Base-by-base conservation (phyloP, 495 filamentous ascomycete species). In the Lineolata rhizophorae region DNA sequence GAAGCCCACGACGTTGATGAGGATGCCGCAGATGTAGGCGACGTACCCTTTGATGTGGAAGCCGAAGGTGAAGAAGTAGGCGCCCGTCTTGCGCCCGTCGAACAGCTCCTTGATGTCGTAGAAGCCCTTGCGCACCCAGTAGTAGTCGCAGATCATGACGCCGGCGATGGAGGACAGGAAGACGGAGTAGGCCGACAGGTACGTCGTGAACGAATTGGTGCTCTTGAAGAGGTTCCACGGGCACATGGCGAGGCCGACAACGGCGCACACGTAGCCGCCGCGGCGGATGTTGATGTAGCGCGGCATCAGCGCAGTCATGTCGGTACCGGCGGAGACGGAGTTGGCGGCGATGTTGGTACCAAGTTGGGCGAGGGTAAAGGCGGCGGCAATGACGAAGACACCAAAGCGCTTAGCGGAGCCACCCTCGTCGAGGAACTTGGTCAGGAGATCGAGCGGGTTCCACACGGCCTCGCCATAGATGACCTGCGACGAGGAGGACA, bases 321-420 rank as follows among this genome's bases (percentile, higher is more conserved):
- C 84, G 0, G 83, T 87, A 13, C 84, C 84, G 19, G 81, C 42
- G 20, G 78, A 85, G 31, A 91, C 73, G 0, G 72, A 80, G 53
- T 94, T 94, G 37, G 83, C 83, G 2, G 82, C 76, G 41, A 93
- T 92, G 43, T 94, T 94, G 26, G 84, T 91, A 29, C 84, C 84
- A 11, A 92, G 56, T 49, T 92, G 83, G 10, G 84, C 83, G 9
- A 94, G 63, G 3, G 76, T 62, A 49, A 93, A 93, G 4, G 81
- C 81, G 14, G 64, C 47, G 0, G 79, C 57, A 40, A 93, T 90
- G 37, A 93, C 59, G 49, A 93, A 94, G 38, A 92, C 80, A 22
- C 81, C 84, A 37, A 83, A 80, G 18, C 84, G 76, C 44, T 83
- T 71, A 5, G 54, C 70, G 11, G 72, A 70, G 32, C 72, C 72